Base-by-base conservation (phyloP, 2,329 filamentous ascomycete genomes). In the Diaporthe vexans region DNA sequence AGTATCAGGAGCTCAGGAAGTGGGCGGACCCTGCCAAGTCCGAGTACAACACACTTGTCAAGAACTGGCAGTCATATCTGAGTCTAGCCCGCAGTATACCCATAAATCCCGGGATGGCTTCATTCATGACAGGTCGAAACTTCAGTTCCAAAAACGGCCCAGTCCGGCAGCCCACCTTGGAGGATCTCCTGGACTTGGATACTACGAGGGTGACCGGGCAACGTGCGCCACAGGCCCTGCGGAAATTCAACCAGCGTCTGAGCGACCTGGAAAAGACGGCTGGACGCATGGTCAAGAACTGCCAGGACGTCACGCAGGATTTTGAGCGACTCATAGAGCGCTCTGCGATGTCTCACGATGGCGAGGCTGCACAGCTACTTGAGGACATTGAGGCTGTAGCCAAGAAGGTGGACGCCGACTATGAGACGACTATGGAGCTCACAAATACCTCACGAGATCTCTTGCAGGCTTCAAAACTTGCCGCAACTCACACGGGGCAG, bases 361-460 rank as follows among this genome's bases (percentile, higher is more conserved):
- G 91, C 65, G 94, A 95, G 77, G 88, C 93, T 7, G 83, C 86
- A 29, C 91, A 93, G 76, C 86, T 98, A 9, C 86, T 97, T 67
- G 90, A 95, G 76, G 97, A 98, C 81, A 95, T 98, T 57, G 93
- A 96, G 80, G 93, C 94, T 0, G 88, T 98, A 72, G 92, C 92
- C 69, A 95, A 92, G 79, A 98, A 98, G 83, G 94, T 99, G 67
- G 91, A 92, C 63, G 94, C 93, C 8, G 97, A 98, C 82, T 94
- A 95, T 80, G 93, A 95, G 78, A 92, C 94, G 77, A 91, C 95
- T 15, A 86, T 95, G 58, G 88, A 89, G 8, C 92, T 95, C 76
- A 86, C 91, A 1, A 90, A 91, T 76, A 92, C 92, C 54, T 86
- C 92, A 78, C 85, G 86, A 51, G 91, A 91, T 76, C 80, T 92